Base-by-base conservation (phyloP, 1,284 basidiomycete species). In the Fomes fomentarius region DNA sequence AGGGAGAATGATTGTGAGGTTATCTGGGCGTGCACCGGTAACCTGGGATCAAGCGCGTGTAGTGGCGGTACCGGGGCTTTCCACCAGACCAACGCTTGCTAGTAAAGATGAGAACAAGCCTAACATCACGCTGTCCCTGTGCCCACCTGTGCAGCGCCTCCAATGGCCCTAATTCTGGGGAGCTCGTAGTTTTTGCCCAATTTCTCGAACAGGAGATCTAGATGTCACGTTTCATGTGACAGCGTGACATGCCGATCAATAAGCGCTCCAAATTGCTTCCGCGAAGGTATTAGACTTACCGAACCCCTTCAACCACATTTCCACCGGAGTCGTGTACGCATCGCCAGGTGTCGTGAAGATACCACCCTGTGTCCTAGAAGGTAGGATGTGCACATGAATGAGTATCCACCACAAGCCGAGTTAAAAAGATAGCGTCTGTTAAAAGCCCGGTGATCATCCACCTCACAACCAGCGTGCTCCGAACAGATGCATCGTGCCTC, bases 81-180 rank as follows among this genome's bases (percentile, higher is more conserved):
- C 87, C 89, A 92, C 87, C 87, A 92, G 28, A 92, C 89, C 22
- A 91, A 74, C 2, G 88, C 87, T 66, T 89, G 85, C 83, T 91
- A 56, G n/a, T 52, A 28, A 33, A 14, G 31, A 50, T 47, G 33
- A 52, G 50, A 45, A 30, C 31, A 22, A 17, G 12, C 7, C 44
- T 22, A 40, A 17, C n/a, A 42, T 47, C 15, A 26, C 5, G 45
- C n/a, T 21, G 38, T 38, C 30, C 34, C 15, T 30, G 34, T 15
- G 56, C 56, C 26, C 58, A 87, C 87, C 77, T 89, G 89, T 3
- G 88, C 87, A 57, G 84, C 76, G 34, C 91, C 91, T 15, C 87
- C 86, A 57, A 93, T 83, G 1, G 84, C 80, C 66, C 82, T 85
- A 60, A 92, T 83, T 64, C 83, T 81, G 25, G 78, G 70, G 40